Evolutionary conservation across 208 protist genomes (phyloP).

Genomic region (Acanthamoeba healyi): DNA sequence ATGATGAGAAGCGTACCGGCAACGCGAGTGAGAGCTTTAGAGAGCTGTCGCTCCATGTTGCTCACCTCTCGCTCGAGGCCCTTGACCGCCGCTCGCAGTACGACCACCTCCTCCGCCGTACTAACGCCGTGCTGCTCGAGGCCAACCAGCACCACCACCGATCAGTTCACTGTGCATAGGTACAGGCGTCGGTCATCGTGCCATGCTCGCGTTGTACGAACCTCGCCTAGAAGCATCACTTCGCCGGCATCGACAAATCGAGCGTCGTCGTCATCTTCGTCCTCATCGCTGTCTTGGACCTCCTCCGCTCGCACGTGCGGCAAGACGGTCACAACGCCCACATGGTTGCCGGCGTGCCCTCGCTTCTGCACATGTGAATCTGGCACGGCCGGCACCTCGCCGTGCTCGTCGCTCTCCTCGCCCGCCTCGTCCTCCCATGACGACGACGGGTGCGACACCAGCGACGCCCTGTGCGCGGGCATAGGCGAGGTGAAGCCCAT

Average conservation of each 20-base stretch:
- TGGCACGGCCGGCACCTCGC: too few relatives aligned
- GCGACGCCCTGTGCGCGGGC: too few relatives aligned
- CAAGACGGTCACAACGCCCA: neutral
- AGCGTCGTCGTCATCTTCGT: neutral
- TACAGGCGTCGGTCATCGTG: neutral
- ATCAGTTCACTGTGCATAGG: neutral
- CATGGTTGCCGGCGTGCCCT: too few relatives aligned
- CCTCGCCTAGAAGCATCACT: neutral
- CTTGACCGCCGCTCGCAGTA: constrained; percentile 7
- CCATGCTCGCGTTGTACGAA: neutral
- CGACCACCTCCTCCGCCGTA: constrained; percentile 2
- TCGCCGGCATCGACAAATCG: neutral
- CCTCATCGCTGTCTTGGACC: neutral
- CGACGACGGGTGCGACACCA: neutral
- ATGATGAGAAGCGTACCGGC: neutral
- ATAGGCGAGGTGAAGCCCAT: neutral
- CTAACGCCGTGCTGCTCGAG: neutral
- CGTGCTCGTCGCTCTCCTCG: constrained; percentile 7
- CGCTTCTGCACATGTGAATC: too few relatives aligned
- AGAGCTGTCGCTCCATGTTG: constrained; percentile 14
- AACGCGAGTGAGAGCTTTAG: neutral
- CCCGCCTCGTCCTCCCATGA: neutral
- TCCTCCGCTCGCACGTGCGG: neutral
- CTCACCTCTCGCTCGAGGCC: neutral
- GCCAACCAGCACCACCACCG: neutral